These are phyloP conservation scores for Aspergillus niger DNA, from an alignment of 2,329 filamentous ascomycete genomes.

Conservation along the genomic window DNA sequence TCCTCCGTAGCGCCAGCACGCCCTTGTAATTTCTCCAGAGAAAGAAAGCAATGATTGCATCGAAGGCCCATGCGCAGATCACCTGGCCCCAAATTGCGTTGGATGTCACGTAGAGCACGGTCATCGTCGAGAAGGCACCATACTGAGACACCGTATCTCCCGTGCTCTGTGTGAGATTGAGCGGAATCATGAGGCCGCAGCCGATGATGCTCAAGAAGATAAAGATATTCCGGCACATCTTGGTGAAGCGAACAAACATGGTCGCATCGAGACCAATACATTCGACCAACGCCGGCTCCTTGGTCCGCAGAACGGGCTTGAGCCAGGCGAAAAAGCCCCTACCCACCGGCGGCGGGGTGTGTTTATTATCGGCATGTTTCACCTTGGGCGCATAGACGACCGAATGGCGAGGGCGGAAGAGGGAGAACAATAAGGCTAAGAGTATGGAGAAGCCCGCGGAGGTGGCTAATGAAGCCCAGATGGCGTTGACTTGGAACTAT, in stretches of 20 bases:
- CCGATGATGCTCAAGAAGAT: constrained; percentile 70
- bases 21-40: constrained; percentile 88
- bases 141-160: constrained; percentile 27
- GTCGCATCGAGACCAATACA: constrained; percentile 88
- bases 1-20: constrained; percentile 68
- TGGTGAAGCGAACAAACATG: constrained; percentile 82
- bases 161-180: constrained; percentile 65
- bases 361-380: constrained; percentile 87
- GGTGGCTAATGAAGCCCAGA: constrained; percentile 77
- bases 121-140: constrained; percentile 48
- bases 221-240: constrained; percentile 94
- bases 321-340: constrained; percentile 90
- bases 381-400: constrained; percentile 92
- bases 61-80: constrained; percentile 64
- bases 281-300: constrained; percentile 75
- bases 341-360: constrained; percentile 81
- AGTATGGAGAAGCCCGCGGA: constrained; percentile 74
- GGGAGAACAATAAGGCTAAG: constrained; percentile 79
- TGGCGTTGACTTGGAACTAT: constrained; percentile 61
- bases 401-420: constrained; percentile 86
- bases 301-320: constrained; percentile 72
- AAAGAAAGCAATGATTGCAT: constrained; percentile 74
- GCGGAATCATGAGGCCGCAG: constrained; percentile 75
- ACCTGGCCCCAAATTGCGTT: constrained; percentile 62
- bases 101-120: constrained; percentile 52